Percentiles rank a stretch among this genome's conserved stretches.
phyloP scores from a whole-genome alignment of 2,329 filamentous ascomycete species.

The Daldinia eschscholtzii region DNA sequence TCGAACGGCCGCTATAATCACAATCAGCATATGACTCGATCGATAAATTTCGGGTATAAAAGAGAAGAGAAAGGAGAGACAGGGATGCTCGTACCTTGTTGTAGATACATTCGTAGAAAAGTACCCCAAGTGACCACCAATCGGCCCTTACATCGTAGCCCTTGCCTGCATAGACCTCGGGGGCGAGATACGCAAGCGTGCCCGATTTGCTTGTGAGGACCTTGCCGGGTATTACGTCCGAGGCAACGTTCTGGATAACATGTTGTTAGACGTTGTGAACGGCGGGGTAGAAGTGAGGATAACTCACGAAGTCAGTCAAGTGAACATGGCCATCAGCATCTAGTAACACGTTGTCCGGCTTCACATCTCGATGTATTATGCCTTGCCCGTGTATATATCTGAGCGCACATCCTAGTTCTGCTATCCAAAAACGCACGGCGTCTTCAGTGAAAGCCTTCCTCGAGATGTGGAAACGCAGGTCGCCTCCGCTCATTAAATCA shows the following conservation, averaged over 20 bases:
- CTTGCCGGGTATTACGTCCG: conserved; percentile 86
- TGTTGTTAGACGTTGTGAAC: conserved; percentile 52
- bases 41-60: neutral
- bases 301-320: conserved; percentile 92
- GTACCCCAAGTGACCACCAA: conserved; percentile 98
- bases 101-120: conserved; percentile 99
- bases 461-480: conserved; percentile 97
- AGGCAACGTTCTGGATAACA: conserved; percentile 86
- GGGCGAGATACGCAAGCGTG: conserved; percentile 93
- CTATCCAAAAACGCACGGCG: conserved; percentile 96
- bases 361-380: conserved; percentile 91
- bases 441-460: conserved; percentile 98
- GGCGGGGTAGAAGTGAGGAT: neutral
- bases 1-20: conserved; percentile 84
- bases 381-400: conserved; percentile 87
- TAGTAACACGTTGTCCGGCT: conserved; percentile 90
- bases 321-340: conserved; percentile 95
- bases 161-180: conserved; percentile 91
- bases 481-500: conserved; percentile 97
- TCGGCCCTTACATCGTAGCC: conserved; percentile 93
- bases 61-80: neutral
- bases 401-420: conserved; percentile 91
- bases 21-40: conserved; percentile 50
- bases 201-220: conserved; percentile 94
- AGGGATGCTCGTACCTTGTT: conserved; percentile 77